These are phyloP conservation scores for Cucumis melo DNA, from an alignment of 306 rosid species.

Conservation along the genomic window DNA sequence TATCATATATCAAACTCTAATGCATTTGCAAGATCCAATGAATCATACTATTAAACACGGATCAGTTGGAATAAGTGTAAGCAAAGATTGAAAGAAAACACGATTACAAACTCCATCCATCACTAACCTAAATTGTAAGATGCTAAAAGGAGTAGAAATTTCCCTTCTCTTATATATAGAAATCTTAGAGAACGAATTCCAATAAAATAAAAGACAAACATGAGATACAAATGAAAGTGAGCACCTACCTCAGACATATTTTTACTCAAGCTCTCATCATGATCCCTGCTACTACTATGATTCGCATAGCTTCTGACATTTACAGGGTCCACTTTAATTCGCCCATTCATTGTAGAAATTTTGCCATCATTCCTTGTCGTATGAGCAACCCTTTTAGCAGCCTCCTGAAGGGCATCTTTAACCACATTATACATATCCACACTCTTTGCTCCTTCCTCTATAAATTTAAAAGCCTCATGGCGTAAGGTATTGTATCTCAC, in stretches of 20 bases:
- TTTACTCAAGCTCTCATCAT: constrained; percentile 40
- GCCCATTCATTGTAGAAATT: constrained; percentile 44
- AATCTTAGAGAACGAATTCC: not conserved
- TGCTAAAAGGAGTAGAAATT: not conserved
- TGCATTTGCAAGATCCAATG: not conserved
- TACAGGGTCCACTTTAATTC: constrained; percentile 29
- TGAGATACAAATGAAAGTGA: constrained; percentile 5
- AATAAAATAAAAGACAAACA: not conserved
- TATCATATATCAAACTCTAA: not conserved
- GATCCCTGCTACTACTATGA: constrained; percentile 24
- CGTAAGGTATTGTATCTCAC: constrained; percentile 87
- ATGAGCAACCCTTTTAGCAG: constrained; percentile 51
- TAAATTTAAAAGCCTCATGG: constrained; percentile 70
- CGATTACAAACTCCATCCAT: not conserved
- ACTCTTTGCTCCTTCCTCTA: constrained; percentile 72
- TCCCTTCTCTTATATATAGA: not conserved
- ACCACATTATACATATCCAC: constrained; percentile 58
- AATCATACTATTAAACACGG: not conserved
- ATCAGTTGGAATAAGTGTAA: not conserved
- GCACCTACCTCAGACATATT: constrained; percentile 64
- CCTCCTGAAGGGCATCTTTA: constrained; percentile 55
- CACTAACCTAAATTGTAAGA: not conserved
- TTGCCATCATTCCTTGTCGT: constrained; percentile 42
- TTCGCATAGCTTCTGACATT: constrained; percentile 29
- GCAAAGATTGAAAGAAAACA: not conserved